phyloP scores from a whole-genome alignment of 352 stramenopile species.

The Peronosclerospora sorghi region DNA sequence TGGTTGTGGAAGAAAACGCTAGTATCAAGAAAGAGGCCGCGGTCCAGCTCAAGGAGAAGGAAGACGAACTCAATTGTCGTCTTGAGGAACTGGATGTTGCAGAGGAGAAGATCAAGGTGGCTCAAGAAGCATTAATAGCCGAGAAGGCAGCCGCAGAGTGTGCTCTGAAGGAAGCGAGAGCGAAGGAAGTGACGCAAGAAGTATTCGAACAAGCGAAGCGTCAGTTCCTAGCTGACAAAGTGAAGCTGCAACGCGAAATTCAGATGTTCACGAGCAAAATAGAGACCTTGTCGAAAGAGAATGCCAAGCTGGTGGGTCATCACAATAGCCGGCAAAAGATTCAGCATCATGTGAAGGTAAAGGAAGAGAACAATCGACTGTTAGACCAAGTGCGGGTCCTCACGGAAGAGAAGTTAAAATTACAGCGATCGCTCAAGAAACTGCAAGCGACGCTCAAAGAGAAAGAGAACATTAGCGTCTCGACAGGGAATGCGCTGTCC shows the following conservation, averaged over 20 bases:
- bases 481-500: slow-evolving; percentile 12
- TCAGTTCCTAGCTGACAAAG: slow-evolving; percentile 37
- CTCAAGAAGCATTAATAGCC: slow-evolving; percentile 18
- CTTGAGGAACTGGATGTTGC: slow-evolving; percentile 12
- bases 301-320: slow-evolving; percentile 68
- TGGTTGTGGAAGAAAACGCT: slow-evolving; percentile 17
- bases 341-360: slow-evolving; percentile 71
- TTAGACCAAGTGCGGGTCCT: slow-evolving; percentile 54
- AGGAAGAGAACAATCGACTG: slow-evolving; percentile 75
- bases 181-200: slow-evolving; percentile 18
- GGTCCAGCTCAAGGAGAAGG: slow-evolving; percentile 13
- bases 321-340: slow-evolving; percentile 77
- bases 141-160: slow-evolving; percentile 13
- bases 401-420: slow-evolving; percentile 50
- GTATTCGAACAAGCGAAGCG: slow-evolving; percentile 23
- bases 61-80: slow-evolving; percentile 16
- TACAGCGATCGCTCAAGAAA: slow-evolving; percentile 37
- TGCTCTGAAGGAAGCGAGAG: slow-evolving; percentile 20
- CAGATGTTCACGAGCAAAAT: slow-evolving; percentile 32
- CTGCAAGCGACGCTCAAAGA: slow-evolving; percentile 42
- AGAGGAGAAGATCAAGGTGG: slow-evolving; percentile 11
- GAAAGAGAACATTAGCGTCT: slow-evolving; percentile 54
- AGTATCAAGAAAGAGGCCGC: slow-evolving; percentile 13
- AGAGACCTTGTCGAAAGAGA: slow-evolving; percentile 34
- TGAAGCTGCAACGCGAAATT: slow-evolving; percentile 38